A percentile compares a stretch with the other conserved stretches of the same genome.
Conservation (phyloP, 169 alveolate species). For the Pseudocohnilembus persalinus region DNA sequence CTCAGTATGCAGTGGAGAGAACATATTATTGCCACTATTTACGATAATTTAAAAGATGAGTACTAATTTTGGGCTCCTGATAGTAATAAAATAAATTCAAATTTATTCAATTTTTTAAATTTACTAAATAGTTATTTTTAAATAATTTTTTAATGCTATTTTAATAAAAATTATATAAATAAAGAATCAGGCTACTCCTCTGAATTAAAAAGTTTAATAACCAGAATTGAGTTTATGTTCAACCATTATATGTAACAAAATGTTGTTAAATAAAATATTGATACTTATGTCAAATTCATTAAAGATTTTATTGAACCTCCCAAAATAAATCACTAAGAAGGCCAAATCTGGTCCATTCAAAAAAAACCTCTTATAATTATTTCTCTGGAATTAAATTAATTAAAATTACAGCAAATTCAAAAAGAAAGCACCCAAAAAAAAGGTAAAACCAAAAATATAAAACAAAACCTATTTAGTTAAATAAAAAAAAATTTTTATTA, state of each 20-base stretch:
- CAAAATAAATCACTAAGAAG: no score
- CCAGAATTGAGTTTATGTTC: slow-evolving; percentile 43
- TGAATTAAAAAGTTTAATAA: slow-evolving; percentile 27
- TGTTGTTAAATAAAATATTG: slow-evolving; percentile 29
- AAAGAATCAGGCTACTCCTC: no score
- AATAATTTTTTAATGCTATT: no score
- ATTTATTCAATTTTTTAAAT: background rate
- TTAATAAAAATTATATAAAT: no score
- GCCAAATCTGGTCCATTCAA: slow-evolving; percentile 20
- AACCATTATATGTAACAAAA: slow-evolving; percentile 21
- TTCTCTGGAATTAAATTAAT: slow-evolving; percentile 26
- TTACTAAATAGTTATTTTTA: no score
- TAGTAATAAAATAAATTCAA: slow-evolving; percentile 27
- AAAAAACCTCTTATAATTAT: slow-evolving; percentile 28
- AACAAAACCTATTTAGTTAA: no score
- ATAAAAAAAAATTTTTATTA: no score
- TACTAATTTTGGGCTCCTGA: slow-evolving; percentile 33
- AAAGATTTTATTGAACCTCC: slow-evolving; percentile 32
- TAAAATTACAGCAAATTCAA: slow-evolving; percentile 15
- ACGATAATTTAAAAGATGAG: slow-evolving; percentile 31
- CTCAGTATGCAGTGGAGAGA: slow-evolving; percentile 32
- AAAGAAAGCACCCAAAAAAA: slow-evolving; percentile 13
- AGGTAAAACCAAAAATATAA: background rate
- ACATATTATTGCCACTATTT: slow-evolving; percentile 22
- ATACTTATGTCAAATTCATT: slow-evolving; percentile 32